These are phyloP conservation scores for Trypanosoma platydactyli DNA, from an alignment of 208 protist species.

Conservation along the genomic window DNA sequence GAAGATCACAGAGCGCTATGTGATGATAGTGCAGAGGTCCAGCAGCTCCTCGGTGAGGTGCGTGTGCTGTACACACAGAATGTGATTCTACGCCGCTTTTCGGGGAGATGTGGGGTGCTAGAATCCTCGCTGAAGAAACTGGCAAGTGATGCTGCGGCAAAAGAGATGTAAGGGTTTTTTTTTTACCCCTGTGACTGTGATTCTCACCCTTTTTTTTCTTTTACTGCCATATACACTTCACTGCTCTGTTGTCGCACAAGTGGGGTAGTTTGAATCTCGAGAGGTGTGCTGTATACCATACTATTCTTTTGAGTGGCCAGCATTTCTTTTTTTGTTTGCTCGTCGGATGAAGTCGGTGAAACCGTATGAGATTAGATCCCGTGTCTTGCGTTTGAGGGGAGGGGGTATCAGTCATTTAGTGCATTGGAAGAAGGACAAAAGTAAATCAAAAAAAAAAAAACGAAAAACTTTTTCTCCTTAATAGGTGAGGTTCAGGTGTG, in stretches of 20 bases:
- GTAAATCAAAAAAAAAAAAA: constrained; percentile 2
- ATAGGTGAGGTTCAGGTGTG: not conserved
- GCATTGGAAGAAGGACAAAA: not conserved
- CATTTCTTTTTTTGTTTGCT: no score
- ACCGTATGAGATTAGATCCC: no score
- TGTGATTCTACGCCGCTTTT: constrained; percentile 46
- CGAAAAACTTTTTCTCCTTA: no score
- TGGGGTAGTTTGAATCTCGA: no score
- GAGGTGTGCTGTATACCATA: no score
- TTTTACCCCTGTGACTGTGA: not conserved
- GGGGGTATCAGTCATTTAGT: no score
- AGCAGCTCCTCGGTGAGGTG: constrained; percentile 37
- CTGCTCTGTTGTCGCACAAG: no score
- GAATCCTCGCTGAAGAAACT: constrained; percentile 48
- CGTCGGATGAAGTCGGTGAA: no score
- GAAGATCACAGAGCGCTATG: constrained; percentile 65
- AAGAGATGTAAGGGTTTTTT: constrained; percentile 13
- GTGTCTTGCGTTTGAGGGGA: no score
- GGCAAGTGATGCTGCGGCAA: constrained; percentile 17
- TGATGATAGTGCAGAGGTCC: constrained; percentile 43
- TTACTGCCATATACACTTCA: no score
- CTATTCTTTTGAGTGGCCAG: no score
- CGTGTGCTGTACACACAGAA: constrained; percentile 69
- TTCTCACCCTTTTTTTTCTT: no score
- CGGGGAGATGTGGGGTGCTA: constrained; percentile 32